phyloP scores from a whole-genome alignment of 2,329 filamentous ascomycete genomes.

The Camillea tinctor region DNA sequence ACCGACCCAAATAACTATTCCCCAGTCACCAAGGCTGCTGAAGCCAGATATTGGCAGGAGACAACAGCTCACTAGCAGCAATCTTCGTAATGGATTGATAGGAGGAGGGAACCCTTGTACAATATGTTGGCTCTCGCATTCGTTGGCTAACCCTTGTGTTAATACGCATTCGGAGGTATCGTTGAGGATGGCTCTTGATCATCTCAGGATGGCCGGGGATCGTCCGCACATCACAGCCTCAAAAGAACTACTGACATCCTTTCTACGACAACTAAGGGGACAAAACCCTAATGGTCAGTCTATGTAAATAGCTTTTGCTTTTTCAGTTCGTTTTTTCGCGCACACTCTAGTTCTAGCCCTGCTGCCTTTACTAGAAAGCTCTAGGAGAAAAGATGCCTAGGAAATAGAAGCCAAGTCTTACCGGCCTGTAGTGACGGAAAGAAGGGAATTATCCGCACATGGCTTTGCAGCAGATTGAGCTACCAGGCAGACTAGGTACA shows the following conservation, averaged over 20 bases:
- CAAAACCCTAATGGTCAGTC: neutral
- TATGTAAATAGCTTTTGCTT: neutral
- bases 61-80: conserved; percentile 9
- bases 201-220: conserved; percentile 18
- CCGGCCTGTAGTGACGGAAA: neutral
- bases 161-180: conserved; percentile 26
- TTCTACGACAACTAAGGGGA: conserved; percentile 14
- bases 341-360: no score
- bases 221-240: conserved; percentile 1
- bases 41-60: conserved; percentile 1
- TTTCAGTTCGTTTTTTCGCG: neutral
- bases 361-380: neutral
- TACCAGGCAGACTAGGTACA: neutral
- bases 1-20: neutral
- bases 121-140: conserved; percentile 18
- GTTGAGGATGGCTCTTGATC: conserved; percentile 31
- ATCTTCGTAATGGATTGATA: conserved; percentile 7
- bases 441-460: neutral
- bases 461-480: neutral
- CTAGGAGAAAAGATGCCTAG: neutral
- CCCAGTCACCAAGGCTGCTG: neutral
- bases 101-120: conserved; percentile 18
- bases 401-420: neutral
- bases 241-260: conserved; percentile 9
- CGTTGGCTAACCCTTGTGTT: conserved; percentile 20